These are phyloP conservation scores for Cladosporium sp. DNA, from an alignment of 2,329 filamentous ascomycete species.

Conservation along the genomic window DNA sequence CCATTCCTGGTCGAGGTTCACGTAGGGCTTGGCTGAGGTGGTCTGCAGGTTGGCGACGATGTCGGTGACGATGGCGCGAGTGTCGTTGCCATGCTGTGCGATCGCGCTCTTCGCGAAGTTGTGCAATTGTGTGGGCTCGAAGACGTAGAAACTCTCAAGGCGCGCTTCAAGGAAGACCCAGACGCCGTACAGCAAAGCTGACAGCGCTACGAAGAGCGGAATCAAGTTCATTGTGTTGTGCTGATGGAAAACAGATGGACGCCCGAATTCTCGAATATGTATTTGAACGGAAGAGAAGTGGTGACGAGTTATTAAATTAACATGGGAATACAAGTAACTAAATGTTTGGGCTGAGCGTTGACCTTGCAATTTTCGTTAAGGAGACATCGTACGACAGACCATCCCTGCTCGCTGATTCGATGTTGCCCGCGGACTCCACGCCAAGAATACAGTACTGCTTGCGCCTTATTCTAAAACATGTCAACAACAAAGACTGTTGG, in stretches of 20 bases:
- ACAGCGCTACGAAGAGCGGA: slow-evolving; percentile 55
- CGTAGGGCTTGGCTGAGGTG: slow-evolving; percentile 35
- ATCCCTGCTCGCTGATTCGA: slow-evolving; percentile 17
- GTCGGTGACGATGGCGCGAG: slow-evolving; percentile 64
- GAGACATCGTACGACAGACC: slow-evolving; percentile 18
- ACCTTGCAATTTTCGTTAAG: slow-evolving; percentile 14
- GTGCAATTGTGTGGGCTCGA: slow-evolving; percentile 67
- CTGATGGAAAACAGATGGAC: neutral
- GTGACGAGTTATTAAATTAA: neutral
- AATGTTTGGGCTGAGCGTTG: slow-evolving; percentile 12
- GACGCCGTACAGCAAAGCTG: slow-evolving; percentile 56
- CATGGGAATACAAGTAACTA: neutral
- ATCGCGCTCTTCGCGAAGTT: slow-evolving; percentile 67
- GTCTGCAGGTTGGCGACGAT: slow-evolving; percentile 68
- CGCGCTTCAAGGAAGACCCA: slow-evolving; percentile 60
- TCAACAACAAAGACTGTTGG: neutral
- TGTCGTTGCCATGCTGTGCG: slow-evolving; percentile 71
- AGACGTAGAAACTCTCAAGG: slow-evolving; percentile 66
- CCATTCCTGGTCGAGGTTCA: slow-evolving; percentile 66
- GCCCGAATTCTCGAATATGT: too few relatives aligned
- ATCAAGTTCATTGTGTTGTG: slow-evolving; percentile 40
- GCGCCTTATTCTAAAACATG: neutral
- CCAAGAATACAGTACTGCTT: slow-evolving; percentile 11
- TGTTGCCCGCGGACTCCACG: slow-evolving; percentile 12
- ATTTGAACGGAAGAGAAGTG: neutral